Percentiles rank a stretch among this genome's conserved stretches.
These are phyloP conservation scores for Zygotorulaspora florentina DNA, from an alignment of 805 yeast genomes.

Conservation along the genomic window DNA sequence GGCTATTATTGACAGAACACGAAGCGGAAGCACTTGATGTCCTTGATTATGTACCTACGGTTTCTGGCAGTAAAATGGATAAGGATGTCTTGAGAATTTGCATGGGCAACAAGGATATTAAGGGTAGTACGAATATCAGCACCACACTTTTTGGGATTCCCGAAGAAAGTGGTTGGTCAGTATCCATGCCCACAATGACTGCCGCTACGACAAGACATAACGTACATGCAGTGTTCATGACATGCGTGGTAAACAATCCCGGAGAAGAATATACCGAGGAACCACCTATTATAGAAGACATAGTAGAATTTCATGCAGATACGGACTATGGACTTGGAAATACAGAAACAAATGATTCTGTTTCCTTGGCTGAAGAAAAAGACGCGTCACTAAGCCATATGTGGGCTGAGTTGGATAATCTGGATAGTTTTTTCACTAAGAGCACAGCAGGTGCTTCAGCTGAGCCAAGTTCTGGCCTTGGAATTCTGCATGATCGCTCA, in stretches of 20 bases:
- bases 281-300: slow-evolving; percentile 23
- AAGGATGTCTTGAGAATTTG: slow-evolving; percentile 89
- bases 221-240: slow-evolving; percentile 90
- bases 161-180: slow-evolving; percentile 88
- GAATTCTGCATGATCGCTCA: slow-evolving; percentile 36
- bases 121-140: slow-evolving; percentile 77
- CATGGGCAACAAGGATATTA: slow-evolving; percentile 72
- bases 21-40: slow-evolving; percentile 89
- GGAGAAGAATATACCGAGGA: slow-evolving; percentile 21
- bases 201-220: slow-evolving; percentile 87
- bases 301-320: slow-evolving; percentile 34
- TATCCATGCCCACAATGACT: slow-evolving; percentile 90
- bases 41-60: slow-evolving; percentile 73
- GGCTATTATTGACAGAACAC: slow-evolving; percentile 74
- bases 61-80: slow-evolving; percentile 89
- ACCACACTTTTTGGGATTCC: slow-evolving; percentile 94
- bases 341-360: slow-evolving; percentile 29
- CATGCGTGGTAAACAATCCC: slow-evolving; percentile 49
- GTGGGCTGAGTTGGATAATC: slow-evolving; percentile 88
- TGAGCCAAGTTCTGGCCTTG: slow-evolving; percentile 15
- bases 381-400: slow-evolving; percentile 80
- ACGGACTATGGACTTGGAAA: slow-evolving; percentile 29
- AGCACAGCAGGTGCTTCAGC: slow-evolving; percentile 32
- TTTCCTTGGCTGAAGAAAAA: slow-evolving; percentile 47
- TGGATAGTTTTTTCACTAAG: slow-evolving; percentile 83